phyloP scores from a whole-genome alignment of 257 asterid species.

The Ilex asprella region DNA sequence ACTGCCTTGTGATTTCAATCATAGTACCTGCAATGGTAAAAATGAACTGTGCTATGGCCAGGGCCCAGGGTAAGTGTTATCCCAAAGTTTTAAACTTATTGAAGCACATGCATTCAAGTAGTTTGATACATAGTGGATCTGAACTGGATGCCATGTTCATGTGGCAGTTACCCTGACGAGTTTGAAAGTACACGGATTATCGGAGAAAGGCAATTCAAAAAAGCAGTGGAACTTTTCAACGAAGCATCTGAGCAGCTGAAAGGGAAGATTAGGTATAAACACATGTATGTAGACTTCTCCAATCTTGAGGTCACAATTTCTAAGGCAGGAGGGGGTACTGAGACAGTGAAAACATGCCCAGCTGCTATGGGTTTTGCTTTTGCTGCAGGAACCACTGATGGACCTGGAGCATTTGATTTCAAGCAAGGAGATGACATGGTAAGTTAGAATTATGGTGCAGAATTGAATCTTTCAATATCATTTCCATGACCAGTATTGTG shows the following conservation, averaged over 20 bases:
- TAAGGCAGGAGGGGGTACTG: conserved; percentile 46
- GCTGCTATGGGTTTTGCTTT: conserved; percentile 99
- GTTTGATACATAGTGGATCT: neutral
- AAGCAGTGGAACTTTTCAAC: conserved; percentile 73
- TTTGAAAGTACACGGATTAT: conserved; percentile 92
- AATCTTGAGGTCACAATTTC: conserved; percentile 63
- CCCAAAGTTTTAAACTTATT: conserved; percentile 4
- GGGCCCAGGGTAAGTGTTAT: conserved; percentile 82
- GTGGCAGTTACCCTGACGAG: conserved; percentile 78
- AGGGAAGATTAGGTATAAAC: conserved; percentile 81
- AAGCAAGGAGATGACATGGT: conserved; percentile 92
- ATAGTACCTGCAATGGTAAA: conserved; percentile 94
- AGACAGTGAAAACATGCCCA: conserved; percentile 78
- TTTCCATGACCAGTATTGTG: conserved; percentile 8
- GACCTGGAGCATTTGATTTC: conserved; percentile 99
- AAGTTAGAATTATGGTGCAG: conserved; percentile 7
- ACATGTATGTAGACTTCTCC: conserved; percentile 71
- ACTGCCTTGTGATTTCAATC: conserved; percentile 93
- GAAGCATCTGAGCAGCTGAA: conserved; percentile 63
- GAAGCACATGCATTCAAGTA: neutral
- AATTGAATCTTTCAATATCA: neutral
- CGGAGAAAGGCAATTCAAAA: conserved; percentile 86
- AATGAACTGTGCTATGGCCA: conserved; percentile 92
- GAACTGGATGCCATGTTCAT: conserved; percentile 22
- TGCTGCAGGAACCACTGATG: conserved; percentile 99